phyloP scores from a whole-genome alignment of 1,284 basidiomycete species.

The Malassezia yamatoensis region DNA sequence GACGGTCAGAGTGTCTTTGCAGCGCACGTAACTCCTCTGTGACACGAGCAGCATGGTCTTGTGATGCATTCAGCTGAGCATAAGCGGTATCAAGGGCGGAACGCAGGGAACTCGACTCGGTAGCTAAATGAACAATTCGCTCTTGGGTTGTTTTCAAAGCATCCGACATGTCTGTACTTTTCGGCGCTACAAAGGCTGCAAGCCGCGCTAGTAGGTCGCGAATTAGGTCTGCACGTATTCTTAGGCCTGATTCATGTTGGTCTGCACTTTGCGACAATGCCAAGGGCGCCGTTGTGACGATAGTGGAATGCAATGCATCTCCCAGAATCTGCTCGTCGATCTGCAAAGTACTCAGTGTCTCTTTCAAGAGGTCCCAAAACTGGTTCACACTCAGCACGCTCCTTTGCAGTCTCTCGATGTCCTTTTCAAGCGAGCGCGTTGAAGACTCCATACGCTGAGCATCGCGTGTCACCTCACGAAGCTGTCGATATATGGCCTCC shows the following conservation, averaged over 20 bases:
- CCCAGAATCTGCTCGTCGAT: slow-evolving; percentile 21
- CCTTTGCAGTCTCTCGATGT: slow-evolving; percentile 21
- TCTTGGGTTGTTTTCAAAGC: slow-evolving; percentile 7
- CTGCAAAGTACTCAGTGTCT: slow-evolving; percentile 19
- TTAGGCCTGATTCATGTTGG: background rate
- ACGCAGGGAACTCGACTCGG: slow-evolving; percentile 19
- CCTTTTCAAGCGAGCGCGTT: slow-evolving; percentile 12
- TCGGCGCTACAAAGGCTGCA: background rate
- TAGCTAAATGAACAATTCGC: slow-evolving; percentile 18
- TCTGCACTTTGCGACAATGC: background rate
- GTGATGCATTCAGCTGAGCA: slow-evolving; percentile 1
- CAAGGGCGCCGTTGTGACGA: background rate
- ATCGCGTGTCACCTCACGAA: slow-evolving; percentile 33
- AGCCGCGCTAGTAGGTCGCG: background rate
- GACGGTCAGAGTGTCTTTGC: slow-evolving; percentile 16
- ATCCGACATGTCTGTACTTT: background rate
- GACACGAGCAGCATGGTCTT: slow-evolving; percentile 10
- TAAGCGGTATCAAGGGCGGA: slow-evolving; percentile 5
- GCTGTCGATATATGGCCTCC: slow-evolving; percentile 39
- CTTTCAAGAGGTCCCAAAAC: slow-evolving; percentile 27
- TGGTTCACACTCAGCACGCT: slow-evolving; percentile 23
- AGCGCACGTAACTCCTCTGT: slow-evolving; percentile 17
- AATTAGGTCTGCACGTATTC: background rate
- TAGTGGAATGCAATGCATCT: slow-evolving; percentile 6
- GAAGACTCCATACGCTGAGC: slow-evolving; percentile 19